Conservation (phyloP, 2,329 filamentous ascomycete species). For the Plenodomus lindquistii region DNA sequence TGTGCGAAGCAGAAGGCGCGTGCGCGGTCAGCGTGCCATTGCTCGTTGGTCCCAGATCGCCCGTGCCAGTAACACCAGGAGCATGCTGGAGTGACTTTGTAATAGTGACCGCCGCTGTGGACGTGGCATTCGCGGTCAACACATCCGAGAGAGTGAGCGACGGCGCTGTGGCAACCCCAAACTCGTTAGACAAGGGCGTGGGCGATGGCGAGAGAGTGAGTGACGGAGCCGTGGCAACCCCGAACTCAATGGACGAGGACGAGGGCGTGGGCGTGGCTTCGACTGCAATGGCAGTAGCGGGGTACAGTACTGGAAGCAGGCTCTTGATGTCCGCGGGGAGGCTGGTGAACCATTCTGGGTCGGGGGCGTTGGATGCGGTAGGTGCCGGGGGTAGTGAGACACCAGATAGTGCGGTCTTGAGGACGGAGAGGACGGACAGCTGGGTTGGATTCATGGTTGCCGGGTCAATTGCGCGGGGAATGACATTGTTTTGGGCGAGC, state of each 20-base stretch:
- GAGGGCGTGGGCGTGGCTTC: not conserved
- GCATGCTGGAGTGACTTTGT: slow-evolving; percentile 10
- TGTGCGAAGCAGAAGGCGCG: slow-evolving; percentile 1
- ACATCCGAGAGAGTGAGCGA: not conserved
- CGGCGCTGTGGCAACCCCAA: not conserved
- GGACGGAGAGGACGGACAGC: slow-evolving; percentile 18
- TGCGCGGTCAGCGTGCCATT: not conserved
- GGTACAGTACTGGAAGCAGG: slow-evolving; percentile 14
- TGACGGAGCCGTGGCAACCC: not conserved
- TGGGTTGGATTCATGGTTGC: slow-evolving; percentile 17
- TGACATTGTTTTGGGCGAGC: not conserved
- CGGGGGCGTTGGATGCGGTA: slow-evolving; percentile 1
- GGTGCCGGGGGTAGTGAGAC: slow-evolving; percentile 3
- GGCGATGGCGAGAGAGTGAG: not conserved
- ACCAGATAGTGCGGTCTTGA: slow-evolving; percentile 15
- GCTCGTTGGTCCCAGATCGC: not conserved
- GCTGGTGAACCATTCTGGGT: slow-evolving; percentile 18
- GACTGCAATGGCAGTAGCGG: slow-evolving; percentile 3
- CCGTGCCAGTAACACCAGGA: not conserved
- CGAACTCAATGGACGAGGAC: too few relatives aligned
- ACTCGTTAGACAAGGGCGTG: not conserved
- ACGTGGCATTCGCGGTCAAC: not conserved
- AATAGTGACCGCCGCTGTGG: not conserved
- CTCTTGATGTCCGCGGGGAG: slow-evolving; percentile 17
- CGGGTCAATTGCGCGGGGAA: slow-evolving; percentile 11